phyloP scores from a whole-genome alignment of 2,329 filamentous ascomycete species.

The Microascus cirrosus region DNA sequence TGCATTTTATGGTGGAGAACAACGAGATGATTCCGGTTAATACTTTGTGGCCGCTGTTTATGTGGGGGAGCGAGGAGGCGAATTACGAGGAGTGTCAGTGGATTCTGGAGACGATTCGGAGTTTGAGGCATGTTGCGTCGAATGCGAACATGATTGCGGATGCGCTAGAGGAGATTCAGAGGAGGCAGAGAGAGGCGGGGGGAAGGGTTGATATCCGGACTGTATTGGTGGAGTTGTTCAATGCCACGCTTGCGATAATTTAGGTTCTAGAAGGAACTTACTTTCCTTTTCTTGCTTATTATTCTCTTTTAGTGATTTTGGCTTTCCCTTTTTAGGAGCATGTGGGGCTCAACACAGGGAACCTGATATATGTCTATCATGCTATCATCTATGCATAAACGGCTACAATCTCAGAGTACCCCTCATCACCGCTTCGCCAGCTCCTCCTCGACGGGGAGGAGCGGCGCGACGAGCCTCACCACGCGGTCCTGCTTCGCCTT shows the following conservation, averaged over 20 bases:
- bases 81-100: conserved; percentile 32
- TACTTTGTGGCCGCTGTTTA: conserved; percentile 45
- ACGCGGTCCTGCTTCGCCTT: conserved; percentile 17
- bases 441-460: background rate
- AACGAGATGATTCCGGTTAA: conserved; percentile 39
- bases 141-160: conserved; percentile 32
- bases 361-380: background rate
- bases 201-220: conserved; percentile 29
- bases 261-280: conserved; percentile 14
- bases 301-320: too few species aligned
- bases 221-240: conserved; percentile 35
- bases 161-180: conserved; percentile 32
- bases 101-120: conserved; percentile 37
- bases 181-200: conserved; percentile 26
- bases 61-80: conserved; percentile 43
- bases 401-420: background rate
- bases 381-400: background rate
- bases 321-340: background rate
- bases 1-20: conserved; percentile 29
- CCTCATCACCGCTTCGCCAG: background rate
- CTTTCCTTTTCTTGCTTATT: background rate
- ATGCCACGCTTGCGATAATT: conserved; percentile 41
- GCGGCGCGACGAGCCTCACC: background rate
- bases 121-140: conserved; percentile 31
- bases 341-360: background rate